Base-by-base conservation (phyloP, 176 grass and related monocot species). In the Zoysia japonica region DNA sequence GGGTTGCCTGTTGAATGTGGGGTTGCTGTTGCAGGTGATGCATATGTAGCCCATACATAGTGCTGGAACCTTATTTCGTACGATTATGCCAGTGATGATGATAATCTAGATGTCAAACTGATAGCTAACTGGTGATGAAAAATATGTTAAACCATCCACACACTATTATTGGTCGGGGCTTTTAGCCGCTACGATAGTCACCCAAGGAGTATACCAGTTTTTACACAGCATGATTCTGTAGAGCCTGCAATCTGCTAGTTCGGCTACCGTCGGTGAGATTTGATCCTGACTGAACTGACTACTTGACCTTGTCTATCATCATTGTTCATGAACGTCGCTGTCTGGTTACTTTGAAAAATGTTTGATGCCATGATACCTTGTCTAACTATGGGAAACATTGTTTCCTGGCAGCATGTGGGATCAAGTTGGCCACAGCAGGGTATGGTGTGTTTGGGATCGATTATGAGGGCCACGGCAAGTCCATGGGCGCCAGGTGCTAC, bases 381-480 rank as follows among this genome's bases (percentile, higher is more conserved):
- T 83, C 65, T 92, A 44, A 92, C 57, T 52, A 5, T 53, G 19
- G 42, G 59, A 66, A 72, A 44, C 68, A 77, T 9, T 52, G 53
- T 61, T 74, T 83, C 13, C 39, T 88, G 47, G 69, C 85, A 99
- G 96, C 77, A 38, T 94, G 92, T 52, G 96, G 92, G 67, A 54
- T 82, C 37, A 89, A 82, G 81, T 20, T 98, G 47, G 90, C 90
- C 9, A 39, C 67, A 2, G 88, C 79, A 1, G 92, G 90, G 62
- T 99, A 84, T 19, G 84, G 90, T 5, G 96, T 95, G 50, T 93
- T 91, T 5, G 96, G 96, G 47, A 87, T 99, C 1, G 92, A 99
- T 75, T 99, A 95, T 1, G 96, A 95, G 74, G 96, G 96, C 5
- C 90, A 99, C 37, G 96, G 92, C 11, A 91, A 83, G 78, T 99